Evolutionary conservation across 2,329 filamentous ascomycete genomes (phyloP).

Genomic region (Monilinia laxa): DNA sequence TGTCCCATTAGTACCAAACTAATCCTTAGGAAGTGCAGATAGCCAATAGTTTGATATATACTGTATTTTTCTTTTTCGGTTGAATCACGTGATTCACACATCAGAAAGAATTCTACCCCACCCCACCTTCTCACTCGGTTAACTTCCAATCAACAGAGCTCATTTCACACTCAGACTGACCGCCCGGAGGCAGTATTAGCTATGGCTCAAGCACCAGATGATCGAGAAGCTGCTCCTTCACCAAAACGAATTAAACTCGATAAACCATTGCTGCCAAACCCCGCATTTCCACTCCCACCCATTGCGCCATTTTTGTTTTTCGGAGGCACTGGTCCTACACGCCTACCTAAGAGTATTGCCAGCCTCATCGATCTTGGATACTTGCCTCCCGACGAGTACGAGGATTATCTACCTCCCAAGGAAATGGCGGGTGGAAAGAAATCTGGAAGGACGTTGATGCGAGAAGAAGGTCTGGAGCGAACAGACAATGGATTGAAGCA

Average conservation of each 20-base stretch:
- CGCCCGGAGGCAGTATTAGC: constrained; percentile 1
- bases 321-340: background rate
- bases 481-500: constrained; percentile 99
- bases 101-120: background rate
- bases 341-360: background rate
- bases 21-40: background rate
- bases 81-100: background rate
- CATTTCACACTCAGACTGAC: background rate
- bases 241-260: background rate
- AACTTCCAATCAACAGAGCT: constrained; percentile 5
- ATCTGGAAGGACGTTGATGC: constrained; percentile 41
- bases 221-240: background rate
- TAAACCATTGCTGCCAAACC: constrained; percentile 1
- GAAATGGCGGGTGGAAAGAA: constrained; percentile 41
- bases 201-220: background rate
- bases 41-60: background rate
- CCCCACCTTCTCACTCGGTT: background rate
- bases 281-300: background rate
- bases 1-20: background rate
- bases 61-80: background rate
- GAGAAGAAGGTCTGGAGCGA: constrained; percentile 70
- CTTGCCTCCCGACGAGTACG: background rate
- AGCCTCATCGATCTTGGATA: background rate
- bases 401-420: background rate
- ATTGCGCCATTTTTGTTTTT: background rate